Evolutionary conservation across 305 asterid species (phyloP), one percentile per base, ranked within the genome.

Genomic region (Stenogyne calaminthoides): DNA sequence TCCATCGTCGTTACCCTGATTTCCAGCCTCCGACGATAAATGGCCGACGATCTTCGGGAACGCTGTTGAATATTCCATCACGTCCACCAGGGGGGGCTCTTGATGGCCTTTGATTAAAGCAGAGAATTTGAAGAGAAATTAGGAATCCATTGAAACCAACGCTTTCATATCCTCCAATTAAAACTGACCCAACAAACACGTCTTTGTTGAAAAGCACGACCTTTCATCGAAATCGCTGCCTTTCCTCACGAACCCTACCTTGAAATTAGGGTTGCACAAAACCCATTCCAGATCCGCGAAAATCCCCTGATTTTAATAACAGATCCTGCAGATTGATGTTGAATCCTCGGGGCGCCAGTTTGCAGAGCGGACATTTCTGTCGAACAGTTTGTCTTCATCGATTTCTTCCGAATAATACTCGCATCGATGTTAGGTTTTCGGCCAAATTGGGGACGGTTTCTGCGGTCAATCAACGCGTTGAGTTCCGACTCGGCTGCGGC

Each of bases 21-120:
- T n/a, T 37, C 82, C 72, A 66, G 19, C 10, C 0, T 49, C 63
- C 0, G 90, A 82, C 52, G 80, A 81, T 32, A 91, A 46, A 1
- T 72, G 75, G 3, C 49, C 65, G 5, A 88, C 69, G 2, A 88
- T 66, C 80, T 84, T 84, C 29, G n/a, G 64, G 18, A 7, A 89
- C 83, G 34, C 91, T 94, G 25, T 87, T 87, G 81, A 70, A 0
- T 86, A 79, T 36, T 79, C 88, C 58, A 91, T 62, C 49, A 84
- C 91, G 18, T 91, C 97, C 1, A 91, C 96, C 7, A 91, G 32
- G 7, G n/a, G n/a, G 97, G 97, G 73, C 97, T 91, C 73, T 78
- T 86, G 52, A 91, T 89, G 3, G 91, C 90, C 79, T 76, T n/a
- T 88, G 22, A 88, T 89, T 8, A 91, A 69, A 1, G 85, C 67